Evolutionary conservation across 331 rosid genomes (phyloP).

Genomic region (Quercus phellos): DNA sequence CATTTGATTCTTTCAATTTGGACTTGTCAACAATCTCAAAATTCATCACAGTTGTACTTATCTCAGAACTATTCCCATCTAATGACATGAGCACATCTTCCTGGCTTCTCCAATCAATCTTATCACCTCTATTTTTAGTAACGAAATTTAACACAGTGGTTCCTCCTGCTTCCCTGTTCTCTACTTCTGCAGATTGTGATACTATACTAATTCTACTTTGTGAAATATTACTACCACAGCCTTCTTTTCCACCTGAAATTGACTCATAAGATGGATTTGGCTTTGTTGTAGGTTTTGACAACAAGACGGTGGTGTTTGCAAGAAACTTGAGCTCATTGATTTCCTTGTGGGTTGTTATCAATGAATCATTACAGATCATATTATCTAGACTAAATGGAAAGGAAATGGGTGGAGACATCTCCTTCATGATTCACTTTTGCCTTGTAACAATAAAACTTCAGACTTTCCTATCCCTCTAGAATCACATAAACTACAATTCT

Average conservation of each 20-base stretch:
- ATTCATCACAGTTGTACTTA: conserved; percentile 12
- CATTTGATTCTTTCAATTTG: conserved; percentile 12
- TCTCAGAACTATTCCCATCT: conserved; percentile 18
- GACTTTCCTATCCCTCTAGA: conserved; percentile 21
- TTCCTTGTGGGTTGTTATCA: conserved; percentile 54
- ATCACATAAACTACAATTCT: conserved; percentile 11
- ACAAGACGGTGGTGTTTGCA: conserved; percentile 46
- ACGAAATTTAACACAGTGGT: conserved; percentile 32
- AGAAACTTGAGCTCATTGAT: conserved; percentile 52
- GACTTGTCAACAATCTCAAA: conserved; percentile 13
- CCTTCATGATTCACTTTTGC: conserved; percentile 47
- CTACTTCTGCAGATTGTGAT: conserved; percentile 15
- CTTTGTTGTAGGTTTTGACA: conserved; percentile 31
- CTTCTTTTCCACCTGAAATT: conserved; percentile 16
- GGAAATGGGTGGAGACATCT: conserved; percentile 49
- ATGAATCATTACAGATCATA: conserved; percentile 47
- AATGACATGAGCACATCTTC: conserved; percentile 20
- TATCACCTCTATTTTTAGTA: conserved; percentile 3
- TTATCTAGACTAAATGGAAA: conserved; percentile 56
- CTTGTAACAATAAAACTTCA: conserved; percentile 16
- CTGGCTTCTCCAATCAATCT: neutral
- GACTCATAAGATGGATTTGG: conserved; percentile 14
- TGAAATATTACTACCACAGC: conserved; percentile 6
- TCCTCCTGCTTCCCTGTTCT: conserved; percentile 24
- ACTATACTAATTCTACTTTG: conserved; percentile 9